Base-by-base conservation (phyloP, 208 protist species). In the Trypanosoma mega region DNA sequence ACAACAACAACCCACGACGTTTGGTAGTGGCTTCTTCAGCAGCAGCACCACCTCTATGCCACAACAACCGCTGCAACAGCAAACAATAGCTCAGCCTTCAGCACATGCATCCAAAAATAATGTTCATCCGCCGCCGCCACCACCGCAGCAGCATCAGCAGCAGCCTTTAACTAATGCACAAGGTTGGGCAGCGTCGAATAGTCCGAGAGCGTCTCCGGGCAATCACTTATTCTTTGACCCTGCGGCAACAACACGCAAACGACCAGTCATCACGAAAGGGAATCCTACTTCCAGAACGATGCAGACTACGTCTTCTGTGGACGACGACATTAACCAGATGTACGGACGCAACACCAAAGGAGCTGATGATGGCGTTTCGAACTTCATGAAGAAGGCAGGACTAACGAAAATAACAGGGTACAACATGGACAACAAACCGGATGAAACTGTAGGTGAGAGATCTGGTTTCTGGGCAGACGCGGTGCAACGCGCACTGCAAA, bases 171-270 rank as follows among this genome's bases (percentile, higher is more conserved):
- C n/a, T n/a, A n/a, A n/a, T n/a, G n/a, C n/a, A n/a, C n/a, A n/a
- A n/a, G n/a, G n/a, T n/a, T n/a, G n/a, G n/a, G n/a, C n/a, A n/a
- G n/a, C n/a, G n/a, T n/a, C n/a, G n/a, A 16, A 18, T 12, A 44
- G 4, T 49, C 30, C 29, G 18, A 46, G 44, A 23, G 33, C 49
- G 23, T 26, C 39, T 12, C 53, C 46, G 30, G 59, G 67, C 3
- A 64, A 64, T 57, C 39, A 87, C 63, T 52, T 85, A 48, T 85
- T 82, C 53, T 49, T 77, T 61, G 75, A 86, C 37, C 77, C 80
- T 24, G 50, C 66, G 6, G 37, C 69, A 21, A 46, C 30, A 8
- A 18, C 66, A 31, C 26, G 65, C 21, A 0, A 57, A 12, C 47
- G 60, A 24, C 45, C 71, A 8, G 63, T 67, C 18, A 62, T 57